Evolutionary conservation across 129 eudicot genomes (phyloP), one percentile per base, ranked within the genome.

Genomic region (Pseudognaphalium luteoalbum): DNA sequence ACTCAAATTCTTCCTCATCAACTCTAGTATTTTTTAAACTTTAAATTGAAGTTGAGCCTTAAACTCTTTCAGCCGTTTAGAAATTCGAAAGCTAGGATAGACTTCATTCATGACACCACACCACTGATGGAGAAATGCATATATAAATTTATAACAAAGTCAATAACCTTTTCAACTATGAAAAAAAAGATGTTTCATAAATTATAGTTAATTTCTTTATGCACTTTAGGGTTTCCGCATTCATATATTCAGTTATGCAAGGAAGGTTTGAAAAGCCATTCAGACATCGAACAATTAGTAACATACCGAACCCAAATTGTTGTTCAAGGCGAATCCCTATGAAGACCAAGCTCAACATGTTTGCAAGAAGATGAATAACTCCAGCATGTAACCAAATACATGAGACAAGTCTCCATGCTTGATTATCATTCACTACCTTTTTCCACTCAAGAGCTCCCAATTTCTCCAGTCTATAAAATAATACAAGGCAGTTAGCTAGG

Each of bases 321-420:
- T 95, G 99, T 81, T 95, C 99, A 6, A 95, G 97, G 44, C 97
- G 99, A 74, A 95, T 95, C 74, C 99, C 99, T 54, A 95, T 88
- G 81, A 95, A 89, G 44, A 87, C 90, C 76, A 95, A 83, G 67
- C 99, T 95, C 75, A 91, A 78, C 99, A 95, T 95, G 81, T 95
- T 95, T 34, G 90, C 97, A 72, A 95, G 88, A 15, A 95, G 82
- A 85, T 95, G 99, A 77, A 95, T 83, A 35, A 91, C 89, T 71
- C 99, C 99, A 2, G 97, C 99, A 76, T 95, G 99, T 80, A 95
- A 84, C 99, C 99, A 95, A 42, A 95, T 83, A 52, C 96, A 87
- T 15, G 94, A 71, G 21, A 95, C 25, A 74, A 95, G 89, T 87
- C 99, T 91, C 99, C 99, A 95, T 68, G 81, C 96, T 86, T 95